Conservation (phyloP, 1,284 basidiomycete genomes). For the Salmacisia buchloeana region DNA sequence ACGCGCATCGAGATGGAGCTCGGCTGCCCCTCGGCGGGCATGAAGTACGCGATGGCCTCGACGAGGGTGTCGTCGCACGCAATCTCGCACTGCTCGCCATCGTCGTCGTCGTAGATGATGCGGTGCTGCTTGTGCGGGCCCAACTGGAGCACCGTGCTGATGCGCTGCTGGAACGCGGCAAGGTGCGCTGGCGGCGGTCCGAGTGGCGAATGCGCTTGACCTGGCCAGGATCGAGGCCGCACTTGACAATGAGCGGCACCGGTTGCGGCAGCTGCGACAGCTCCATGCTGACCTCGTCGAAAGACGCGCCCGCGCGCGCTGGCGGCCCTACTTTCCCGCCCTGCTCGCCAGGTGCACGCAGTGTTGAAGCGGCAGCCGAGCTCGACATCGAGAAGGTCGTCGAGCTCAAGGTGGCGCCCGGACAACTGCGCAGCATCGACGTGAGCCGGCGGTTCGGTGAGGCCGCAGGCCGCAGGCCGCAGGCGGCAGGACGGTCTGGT, state of each 20-base stretch:
- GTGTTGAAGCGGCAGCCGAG: no score
- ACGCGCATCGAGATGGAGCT: constrained; percentile 1
- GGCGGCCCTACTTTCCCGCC: no score
- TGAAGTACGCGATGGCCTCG: constrained; percentile 10
- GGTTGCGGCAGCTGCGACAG: background rate
- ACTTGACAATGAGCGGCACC: background rate
- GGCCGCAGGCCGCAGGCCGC: no score
- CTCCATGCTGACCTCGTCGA: constrained; percentile 1
- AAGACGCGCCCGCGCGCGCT: no score
- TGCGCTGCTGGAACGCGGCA: background rate
- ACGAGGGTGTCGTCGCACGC: constrained; percentile 2
- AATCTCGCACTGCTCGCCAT: constrained; percentile 11
- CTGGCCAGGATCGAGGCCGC: background rate
- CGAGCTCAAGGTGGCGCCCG: no score
- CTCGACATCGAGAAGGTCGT: no score
- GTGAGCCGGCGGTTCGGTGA: no score
- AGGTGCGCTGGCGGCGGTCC: background rate
- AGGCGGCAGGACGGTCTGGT: no score
- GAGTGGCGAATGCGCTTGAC: constrained; percentile 6
- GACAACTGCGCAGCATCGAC: no score
- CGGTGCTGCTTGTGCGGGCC: constrained; percentile 5
- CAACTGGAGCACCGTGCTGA: background rate
- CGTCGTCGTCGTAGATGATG: constrained; percentile 10
- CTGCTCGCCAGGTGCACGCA: no score
- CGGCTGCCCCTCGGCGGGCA: background rate